Base-by-base conservation (phyloP, 2,329 filamentous ascomycete species). In the Trichoderma asperellum region DNA sequence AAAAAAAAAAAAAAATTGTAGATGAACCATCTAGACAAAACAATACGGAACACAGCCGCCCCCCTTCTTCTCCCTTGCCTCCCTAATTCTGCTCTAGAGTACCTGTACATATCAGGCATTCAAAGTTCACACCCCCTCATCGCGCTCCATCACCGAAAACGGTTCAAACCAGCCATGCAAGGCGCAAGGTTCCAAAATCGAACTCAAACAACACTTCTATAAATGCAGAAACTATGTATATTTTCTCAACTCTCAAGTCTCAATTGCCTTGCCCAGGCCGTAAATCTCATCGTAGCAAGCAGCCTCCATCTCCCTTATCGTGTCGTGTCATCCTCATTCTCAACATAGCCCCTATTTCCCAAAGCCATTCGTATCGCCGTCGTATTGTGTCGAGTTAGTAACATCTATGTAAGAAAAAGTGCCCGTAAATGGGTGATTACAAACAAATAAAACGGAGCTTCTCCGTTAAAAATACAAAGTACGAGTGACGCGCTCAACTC, bases 181-280 rank as follows among this genome's bases (percentile, higher is more conserved):
- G 40, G 40, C 40, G 40, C 62, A 66, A 57, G 53, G 53, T 66
- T 57, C 37, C 37, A 35, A 18, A 49, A 58, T 55, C 62, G 32
- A 66, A 57, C 37, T 57, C 27, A 66, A 66, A 66, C 21, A 29
- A 34, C 27, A 52, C 34, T 16, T 32, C 4, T 18, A 29, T 34
- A n/a, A 29, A 34, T 2, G 53, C 53, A 34, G 34, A 34, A n/a
- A n/a, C n/a, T 12, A 56, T 18, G 47, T 49, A 24, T 49, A n/a
- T 49, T 24, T 49, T 24, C 4, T 24, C 47, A 21, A 0, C n/a
- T 47, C 8, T 21, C 18, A 10, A n/a, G 43, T 47, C 43, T n/a
- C 43, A 21, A 11, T 47, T 47, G 10, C 43, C 43, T 47, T n/a
- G 8, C 40, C 18, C 10, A 24, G 18, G 47, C 24, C 47, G 10